Conservation (phyloP, 495 filamentous ascomycete species). For the Jackrogersella multiformis region DNA sequence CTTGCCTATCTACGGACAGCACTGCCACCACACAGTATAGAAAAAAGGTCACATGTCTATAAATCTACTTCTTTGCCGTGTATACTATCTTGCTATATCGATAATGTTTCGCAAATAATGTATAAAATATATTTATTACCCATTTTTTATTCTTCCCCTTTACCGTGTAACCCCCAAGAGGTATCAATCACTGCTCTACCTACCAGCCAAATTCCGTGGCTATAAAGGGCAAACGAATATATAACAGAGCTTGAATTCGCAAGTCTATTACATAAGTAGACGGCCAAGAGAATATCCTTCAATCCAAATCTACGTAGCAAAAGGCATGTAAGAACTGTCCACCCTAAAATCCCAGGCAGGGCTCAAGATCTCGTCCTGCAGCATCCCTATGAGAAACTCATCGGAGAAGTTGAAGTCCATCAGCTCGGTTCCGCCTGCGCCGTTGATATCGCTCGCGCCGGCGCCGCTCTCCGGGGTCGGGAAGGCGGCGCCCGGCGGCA, state of each 20-base stretch:
- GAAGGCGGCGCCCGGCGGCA: constrained; percentile 4
- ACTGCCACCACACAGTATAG: too few relatives aligned
- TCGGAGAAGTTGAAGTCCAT: constrained; percentile 12
- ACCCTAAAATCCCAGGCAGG: constrained; percentile 26
- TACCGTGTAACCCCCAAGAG: too few relatives aligned
- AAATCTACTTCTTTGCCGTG: too few relatives aligned
- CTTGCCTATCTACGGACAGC: too few relatives aligned
- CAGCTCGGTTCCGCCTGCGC: background rate
- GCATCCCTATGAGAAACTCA: constrained; percentile 21
- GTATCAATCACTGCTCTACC: too few relatives aligned
- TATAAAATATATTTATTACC: too few relatives aligned
- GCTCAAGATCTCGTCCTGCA: constrained; percentile 25
- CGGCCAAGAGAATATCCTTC: background rate
- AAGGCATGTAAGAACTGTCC: constrained; percentile 21
- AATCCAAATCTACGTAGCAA: background rate
- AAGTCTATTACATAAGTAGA: background rate
- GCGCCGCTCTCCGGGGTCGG: background rate
- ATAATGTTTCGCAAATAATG: too few relatives aligned
- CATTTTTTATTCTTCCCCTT: too few relatives aligned
- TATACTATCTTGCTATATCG: too few relatives aligned
- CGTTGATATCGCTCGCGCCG: background rate
- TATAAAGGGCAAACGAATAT: too few relatives aligned
- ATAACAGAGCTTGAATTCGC: background rate
- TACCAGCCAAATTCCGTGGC: too few relatives aligned
- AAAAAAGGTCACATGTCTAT: too few relatives aligned